Base-by-base conservation (phyloP, 2,329 filamentous ascomycete genomes). In the Proliferodiscus dingleyae region DNA sequence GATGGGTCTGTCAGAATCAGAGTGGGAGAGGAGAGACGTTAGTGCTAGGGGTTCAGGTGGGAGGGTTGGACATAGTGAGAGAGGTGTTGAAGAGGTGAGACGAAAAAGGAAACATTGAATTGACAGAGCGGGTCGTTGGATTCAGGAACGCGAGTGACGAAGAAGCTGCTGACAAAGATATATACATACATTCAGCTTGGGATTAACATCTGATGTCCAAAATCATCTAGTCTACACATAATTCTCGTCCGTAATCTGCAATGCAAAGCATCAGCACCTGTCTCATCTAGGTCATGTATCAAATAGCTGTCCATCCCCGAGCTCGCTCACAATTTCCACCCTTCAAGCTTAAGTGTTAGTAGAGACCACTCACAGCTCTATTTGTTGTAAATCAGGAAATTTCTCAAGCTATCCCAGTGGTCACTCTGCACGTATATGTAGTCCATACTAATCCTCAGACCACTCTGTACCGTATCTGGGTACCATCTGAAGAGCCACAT, bases 401-500 rank as follows among this genome's bases (percentile, higher is more conserved):
- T 97, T 66, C 85, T 73, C 63, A 95, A 72, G 30, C 84, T 86
- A 62, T 95, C 86, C 89, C 91, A 98, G 48, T 86, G 76, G 61
- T 96, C 86, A 53, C 87, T 89, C 66, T 97, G 86, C 48, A 81
- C 76, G 65, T 91, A 98, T 73, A 98, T 95, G 64, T 98, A 98
- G 59, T 81, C 87, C 93, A 98, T 98, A 71, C 89, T 96, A 69
- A 83, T 90, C 66, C 89, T 79, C 73, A 98, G 70, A 66, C 90
- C 96, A 49, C 83, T 81, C 75, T 96, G 93, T 63, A 98, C 77
- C 46, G 87, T 88, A 60, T 94, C 88, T 4, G 93, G 89, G 70
- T 97, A 83, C 78, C 86, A 87, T 59, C 87, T 80, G 73, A 96
- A 98, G 50, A 98, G 69, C 70, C 91, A 89, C 93, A 98, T 98